phyloP scores from a whole-genome alignment of 768 basidiomycete genomes.

The Leccinellum albellum region DNA sequence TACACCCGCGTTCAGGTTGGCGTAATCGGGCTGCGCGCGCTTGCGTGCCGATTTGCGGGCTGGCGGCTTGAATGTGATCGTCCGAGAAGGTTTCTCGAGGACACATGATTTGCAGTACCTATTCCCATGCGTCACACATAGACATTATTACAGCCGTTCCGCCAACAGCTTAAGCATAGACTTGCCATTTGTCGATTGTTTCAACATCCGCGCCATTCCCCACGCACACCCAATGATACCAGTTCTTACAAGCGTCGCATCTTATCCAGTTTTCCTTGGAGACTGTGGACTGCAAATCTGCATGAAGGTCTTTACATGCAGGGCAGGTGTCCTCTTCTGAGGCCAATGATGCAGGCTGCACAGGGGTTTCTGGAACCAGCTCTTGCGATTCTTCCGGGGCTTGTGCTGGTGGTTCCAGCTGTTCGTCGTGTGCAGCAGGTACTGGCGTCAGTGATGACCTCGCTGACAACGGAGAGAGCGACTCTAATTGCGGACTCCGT shows the following conservation, averaged over 20 bases:
- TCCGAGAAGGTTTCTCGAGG: conserved; percentile 53
- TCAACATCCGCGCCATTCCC: conserved; percentile 63
- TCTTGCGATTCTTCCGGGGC: conserved; percentile 13
- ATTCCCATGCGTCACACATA: conserved; percentile 16
- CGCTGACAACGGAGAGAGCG: conserved; percentile 30
- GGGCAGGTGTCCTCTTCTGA: conserved; percentile 43
- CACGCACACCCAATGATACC: conserved; percentile 84
- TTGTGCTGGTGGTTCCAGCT: conserved; percentile 11
- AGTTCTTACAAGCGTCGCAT: conserved; percentile 76
- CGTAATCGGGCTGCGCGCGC: conserved; percentile 72
- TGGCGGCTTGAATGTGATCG: conserved; percentile 72
- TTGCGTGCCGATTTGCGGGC: conserved; percentile 80
- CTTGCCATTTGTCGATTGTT: conserved; percentile 75
- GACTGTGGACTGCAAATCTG: conserved; percentile 31
- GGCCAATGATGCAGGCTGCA: conserved; percentile 5
- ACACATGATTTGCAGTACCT: conserved; percentile 74
- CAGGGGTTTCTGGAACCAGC: conserved; percentile 9
- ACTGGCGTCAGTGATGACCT: conserved; percentile 30
- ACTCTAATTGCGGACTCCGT: conserved; percentile 28
- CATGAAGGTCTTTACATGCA: conserved; percentile 42
- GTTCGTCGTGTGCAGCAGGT: conserved; percentile 20
- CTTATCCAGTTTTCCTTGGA: conserved; percentile 78
- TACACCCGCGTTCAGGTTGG: conserved; percentile 63
- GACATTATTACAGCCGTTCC: conserved; percentile 11
- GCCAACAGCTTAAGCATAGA: conserved; percentile 12